A percentile compares a stretch with the other conserved stretches of the same genome.
These are phyloP conservation scores for Penicillium sp. DNA, from an alignment of 2,329 filamentous ascomycete species.

Conservation along the genomic window DNA sequence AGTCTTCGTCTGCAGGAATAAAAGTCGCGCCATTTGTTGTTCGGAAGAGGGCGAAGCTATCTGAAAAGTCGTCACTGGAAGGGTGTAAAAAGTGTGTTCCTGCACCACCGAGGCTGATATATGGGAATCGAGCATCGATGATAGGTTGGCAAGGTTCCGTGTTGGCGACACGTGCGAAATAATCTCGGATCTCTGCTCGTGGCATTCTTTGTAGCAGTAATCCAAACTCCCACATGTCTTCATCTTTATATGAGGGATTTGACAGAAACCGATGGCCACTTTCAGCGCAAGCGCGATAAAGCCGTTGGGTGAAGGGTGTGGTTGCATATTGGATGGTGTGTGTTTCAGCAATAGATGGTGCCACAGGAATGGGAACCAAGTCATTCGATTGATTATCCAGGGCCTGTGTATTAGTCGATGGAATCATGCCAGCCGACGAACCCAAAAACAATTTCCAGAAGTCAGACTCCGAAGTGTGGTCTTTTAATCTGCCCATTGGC, in stretches of 20 bases:
- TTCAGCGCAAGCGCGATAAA: conserved; percentile 14
- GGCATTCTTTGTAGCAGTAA: conserved; percentile 11
- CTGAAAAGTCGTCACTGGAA: not conserved
- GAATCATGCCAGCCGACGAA: conserved; percentile 1
- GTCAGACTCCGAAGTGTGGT: not conserved
- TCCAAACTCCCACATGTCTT: conserved; percentile 15
- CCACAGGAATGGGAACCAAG: not conserved
- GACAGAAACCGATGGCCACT: conserved; percentile 14
- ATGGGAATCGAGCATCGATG: conserved; percentile 15
- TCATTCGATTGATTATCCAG: not conserved
- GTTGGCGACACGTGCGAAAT: conserved; percentile 19
- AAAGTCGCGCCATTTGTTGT: conserved; percentile 13
- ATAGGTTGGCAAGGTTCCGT: conserved; percentile 16
- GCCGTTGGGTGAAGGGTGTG: conserved; percentile 15
- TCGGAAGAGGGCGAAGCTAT: conserved; percentile 5
- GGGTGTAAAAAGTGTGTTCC: conserved; percentile 10
- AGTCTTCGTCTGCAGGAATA: conserved; percentile 15
- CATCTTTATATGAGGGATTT: conserved; percentile 3
- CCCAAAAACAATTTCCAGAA: conserved; percentile 5
- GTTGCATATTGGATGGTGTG: conserved; percentile 13
- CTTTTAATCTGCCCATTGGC: not conserved
- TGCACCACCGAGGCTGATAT: conserved; percentile 17
- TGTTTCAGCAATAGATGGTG: not conserved
- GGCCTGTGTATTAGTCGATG: not conserved
- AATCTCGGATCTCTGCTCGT: conserved; percentile 14